A percentile compares a stretch with the other conserved stretches of the same genome.
These are phyloP conservation scores for Vitis rupestris DNA, from an alignment of 164 flowering plant genomes.

Conservation along the genomic window DNA sequence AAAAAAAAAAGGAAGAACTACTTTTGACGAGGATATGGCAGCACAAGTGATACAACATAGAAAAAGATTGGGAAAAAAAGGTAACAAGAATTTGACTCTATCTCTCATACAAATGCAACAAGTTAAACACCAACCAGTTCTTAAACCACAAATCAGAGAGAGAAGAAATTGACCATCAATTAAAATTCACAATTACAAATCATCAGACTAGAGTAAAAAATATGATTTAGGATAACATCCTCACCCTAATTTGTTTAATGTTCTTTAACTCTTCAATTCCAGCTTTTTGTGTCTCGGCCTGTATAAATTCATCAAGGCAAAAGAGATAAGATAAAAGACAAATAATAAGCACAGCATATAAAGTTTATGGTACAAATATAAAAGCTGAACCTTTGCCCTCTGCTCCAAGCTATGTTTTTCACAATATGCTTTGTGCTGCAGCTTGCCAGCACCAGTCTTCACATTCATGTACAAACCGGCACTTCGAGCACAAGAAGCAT, in stretches of 20 bases:
- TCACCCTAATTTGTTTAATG: conserved; percentile 83
- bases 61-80: no score
- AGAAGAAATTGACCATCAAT: no score
- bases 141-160: no score
- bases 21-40: no score
- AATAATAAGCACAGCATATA: conserved; percentile 1
- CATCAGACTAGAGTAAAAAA: not conserved
- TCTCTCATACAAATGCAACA: no score
- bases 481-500: conserved; percentile 87
- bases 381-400: conserved; percentile 65
- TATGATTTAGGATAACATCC: not conserved
- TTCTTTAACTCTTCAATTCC: conserved; percentile 73
- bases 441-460: conserved; percentile 57
- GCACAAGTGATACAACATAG: no score
- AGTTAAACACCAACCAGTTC: no score
- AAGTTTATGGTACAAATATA: not conserved
- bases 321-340: not conserved
- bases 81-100: no score
- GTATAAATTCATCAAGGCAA: conserved; percentile 15
- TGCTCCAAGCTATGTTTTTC: conserved; percentile 86
- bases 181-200: not conserved
- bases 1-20: no score
- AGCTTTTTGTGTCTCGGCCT: conserved; percentile 72
- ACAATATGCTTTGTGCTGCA: conserved; percentile 91
- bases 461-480: conserved; percentile 72